These are phyloP conservation scores for Penicillium canescens DNA, from an alignment of 495 filamentous ascomycete species.

Conservation along the genomic window DNA sequence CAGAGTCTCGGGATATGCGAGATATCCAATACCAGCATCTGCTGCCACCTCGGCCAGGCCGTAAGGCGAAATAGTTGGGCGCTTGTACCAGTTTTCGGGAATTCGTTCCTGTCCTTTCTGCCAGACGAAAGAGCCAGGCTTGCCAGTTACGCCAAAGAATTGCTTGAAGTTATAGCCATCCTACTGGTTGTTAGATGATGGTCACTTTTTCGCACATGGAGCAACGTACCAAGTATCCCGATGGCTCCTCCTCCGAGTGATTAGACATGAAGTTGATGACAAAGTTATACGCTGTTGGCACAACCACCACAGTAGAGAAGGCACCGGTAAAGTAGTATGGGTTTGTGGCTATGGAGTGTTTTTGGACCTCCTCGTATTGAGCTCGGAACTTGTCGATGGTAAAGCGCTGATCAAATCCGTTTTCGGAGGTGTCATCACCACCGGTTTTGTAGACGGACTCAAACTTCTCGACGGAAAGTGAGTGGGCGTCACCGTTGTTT, in stretches of 20 bases:
- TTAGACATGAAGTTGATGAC: constrained; percentile 18
- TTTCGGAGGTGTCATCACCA: constrained; percentile 9
- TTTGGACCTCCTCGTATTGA: constrained; percentile 32
- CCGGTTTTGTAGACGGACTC: constrained; percentile 6
- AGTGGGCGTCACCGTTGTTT: constrained; percentile 12
- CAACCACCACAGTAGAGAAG: constrained; percentile 36
- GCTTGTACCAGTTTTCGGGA: constrained; percentile 57
- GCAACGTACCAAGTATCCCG: constrained; percentile 7
- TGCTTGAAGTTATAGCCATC: constrained; percentile 10
- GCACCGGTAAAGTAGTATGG: constrained; percentile 47
- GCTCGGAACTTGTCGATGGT: constrained; percentile 11
- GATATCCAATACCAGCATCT: constrained; percentile 32
- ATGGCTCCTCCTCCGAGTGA: constrained; percentile 7
- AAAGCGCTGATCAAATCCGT: constrained; percentile 7
- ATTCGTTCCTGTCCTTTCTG: constrained; percentile 42
- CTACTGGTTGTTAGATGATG: constrained; percentile 1
- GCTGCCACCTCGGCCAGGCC: constrained; percentile 17
- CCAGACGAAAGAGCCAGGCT: constrained; percentile 10
- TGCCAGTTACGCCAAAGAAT: constrained; percentile 6
- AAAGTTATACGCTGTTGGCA: constrained; percentile 39
- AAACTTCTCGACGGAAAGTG: constrained; percentile 9
- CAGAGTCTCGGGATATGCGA: constrained; percentile 31
- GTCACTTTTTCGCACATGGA: neutral
- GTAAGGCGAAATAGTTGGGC: constrained; percentile 27
- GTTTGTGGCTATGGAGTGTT: constrained; percentile 38